phyloP scores from a whole-genome alignment of 2,329 filamentous ascomycete species.

The Aureobasidium namibiae region DNA sequence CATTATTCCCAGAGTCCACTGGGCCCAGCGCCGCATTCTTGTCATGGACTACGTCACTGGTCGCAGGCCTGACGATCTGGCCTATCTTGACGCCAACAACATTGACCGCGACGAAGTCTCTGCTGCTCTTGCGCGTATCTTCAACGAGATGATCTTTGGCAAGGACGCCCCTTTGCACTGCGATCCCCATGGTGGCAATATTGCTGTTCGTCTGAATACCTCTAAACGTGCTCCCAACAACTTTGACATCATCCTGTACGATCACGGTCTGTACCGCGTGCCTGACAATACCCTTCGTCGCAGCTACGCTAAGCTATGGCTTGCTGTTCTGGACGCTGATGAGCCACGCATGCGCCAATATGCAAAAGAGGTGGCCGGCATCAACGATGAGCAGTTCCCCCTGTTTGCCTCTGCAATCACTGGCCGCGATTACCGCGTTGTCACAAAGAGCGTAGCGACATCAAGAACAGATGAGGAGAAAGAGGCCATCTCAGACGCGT shows the following conservation, averaged over 20 bases:
- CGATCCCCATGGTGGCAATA: conserved; percentile 93
- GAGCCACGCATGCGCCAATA: conserved; percentile 80
- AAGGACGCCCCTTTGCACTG: conserved; percentile 83
- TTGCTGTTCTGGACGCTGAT: conserved; percentile 87
- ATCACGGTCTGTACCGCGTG: conserved; percentile 92
- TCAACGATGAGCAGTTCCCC: conserved; percentile 83
- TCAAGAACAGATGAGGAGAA: conserved; percentile 69
- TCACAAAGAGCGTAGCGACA: conserved; percentile 50
- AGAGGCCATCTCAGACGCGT: conserved; percentile 70
- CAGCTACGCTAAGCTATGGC: conserved; percentile 93
- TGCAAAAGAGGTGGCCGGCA: conserved; percentile 78
- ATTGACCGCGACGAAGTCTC: conserved; percentile 96
- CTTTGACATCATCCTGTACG: conserved; percentile 93
- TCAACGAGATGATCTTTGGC: conserved; percentile 99
- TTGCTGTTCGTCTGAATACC: conserved; percentile 76
- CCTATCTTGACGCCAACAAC: conserved; percentile 71
- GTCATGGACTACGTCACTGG: conserved; percentile 94
- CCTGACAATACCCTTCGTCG: conserved; percentile 72
- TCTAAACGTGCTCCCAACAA: conserved; percentile 54
- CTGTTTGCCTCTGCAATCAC: conserved; percentile 96
- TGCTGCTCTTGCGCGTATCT: conserved; percentile 79
- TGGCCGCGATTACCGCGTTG: conserved; percentile 75
- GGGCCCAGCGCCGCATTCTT: conserved; percentile 79
- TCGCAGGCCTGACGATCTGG: conserved; percentile 77
- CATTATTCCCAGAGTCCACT: conserved; percentile 81